Conservation (phyloP, 2,329 filamentous ascomycete species). For the Ophiostoma sp. region DNA sequence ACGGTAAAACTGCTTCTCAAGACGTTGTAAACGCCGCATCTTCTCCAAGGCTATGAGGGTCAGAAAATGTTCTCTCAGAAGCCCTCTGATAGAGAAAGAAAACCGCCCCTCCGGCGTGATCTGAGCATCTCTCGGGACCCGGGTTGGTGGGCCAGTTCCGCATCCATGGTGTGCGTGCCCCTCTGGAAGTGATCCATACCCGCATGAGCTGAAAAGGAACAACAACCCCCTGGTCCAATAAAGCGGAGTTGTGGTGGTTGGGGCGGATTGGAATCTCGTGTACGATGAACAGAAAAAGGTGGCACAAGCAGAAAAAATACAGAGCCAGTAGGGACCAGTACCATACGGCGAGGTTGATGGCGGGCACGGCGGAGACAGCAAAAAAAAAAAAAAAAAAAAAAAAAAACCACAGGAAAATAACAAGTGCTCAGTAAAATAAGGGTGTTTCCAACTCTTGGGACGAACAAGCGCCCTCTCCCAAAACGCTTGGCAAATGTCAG, state of each 20-base stretch:
- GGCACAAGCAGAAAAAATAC: background rate
- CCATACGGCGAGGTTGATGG: background rate
- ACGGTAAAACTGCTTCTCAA: background rate
- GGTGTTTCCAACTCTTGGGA: background rate
- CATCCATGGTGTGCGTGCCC: background rate
- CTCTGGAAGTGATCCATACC: background rate
- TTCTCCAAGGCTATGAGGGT: background rate
- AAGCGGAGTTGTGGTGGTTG: slow-evolving; percentile 17
- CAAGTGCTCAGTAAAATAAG: too few relatives aligned
- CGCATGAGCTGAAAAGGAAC: slow-evolving; percentile 17
- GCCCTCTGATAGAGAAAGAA: background rate
- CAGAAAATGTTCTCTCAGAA: background rate
- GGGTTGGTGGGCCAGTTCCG: slow-evolving; percentile 4
- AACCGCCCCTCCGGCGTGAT: background rate
- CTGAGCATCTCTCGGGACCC: background rate
- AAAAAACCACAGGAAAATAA: background rate
- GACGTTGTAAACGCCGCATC: background rate
- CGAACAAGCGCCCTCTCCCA: background rate
- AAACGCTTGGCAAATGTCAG: background rate
- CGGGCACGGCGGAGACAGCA: background rate
- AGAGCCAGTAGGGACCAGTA: background rate
- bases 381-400: background rate
- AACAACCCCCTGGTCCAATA: background rate
- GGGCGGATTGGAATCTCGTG: background rate
- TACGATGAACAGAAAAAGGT: background rate